Base-by-base conservation (phyloP, 2,329 filamentous ascomycete species). In the Cadophora malorum region DNA sequence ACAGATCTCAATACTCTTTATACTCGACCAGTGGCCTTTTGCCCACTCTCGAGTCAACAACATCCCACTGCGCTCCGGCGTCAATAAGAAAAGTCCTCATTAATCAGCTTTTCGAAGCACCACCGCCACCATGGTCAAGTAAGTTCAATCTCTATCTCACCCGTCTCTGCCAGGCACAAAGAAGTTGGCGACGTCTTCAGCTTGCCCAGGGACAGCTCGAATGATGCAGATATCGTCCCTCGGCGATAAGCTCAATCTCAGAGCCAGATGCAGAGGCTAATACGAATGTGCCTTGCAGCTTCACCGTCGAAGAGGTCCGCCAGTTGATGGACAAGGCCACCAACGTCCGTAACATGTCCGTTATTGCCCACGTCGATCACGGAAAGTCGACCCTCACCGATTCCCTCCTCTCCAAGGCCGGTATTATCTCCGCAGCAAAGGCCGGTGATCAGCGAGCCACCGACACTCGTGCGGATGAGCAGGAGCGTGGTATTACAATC, bases 281-380 rank as follows among this genome's bases (percentile, higher is more conserved):
- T 82, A 77, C 65, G 74, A 78, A 75, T 74, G 70, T 73, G 75
- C 72, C 74, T 72, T 76, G 81, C 81, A 97, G 94, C 91, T 98
- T 98, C 91, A 98, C 96, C 81, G 91, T 97, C 85, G 95, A 98
- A 83, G 94, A 93, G 89, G 92, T 94, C 83, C 90, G 91, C 83
- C 77, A 71, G 79, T 83, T 92, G 81, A 92, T 92, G 91, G 91
- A 93, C 89, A 90, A 90, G 85, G 90, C 91, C 77, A 86, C 82
- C 81, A 90, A 91, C 83, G 88, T 90, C 82, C 86, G 88, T 84
- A 98, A 98, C 90, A 98, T 97, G 95, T 97, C 94, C 86, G 96
- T 99, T 83, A 98, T 98, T 93, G 96, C 96, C 83, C 96, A 99
- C 88, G 94, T 99, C 90, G 96, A 99, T 85, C 96, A 99, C 90